phyloP scores from a whole-genome alignment of 2,329 filamentous ascomycete genomes.

The Fusarium hainanense region DNA sequence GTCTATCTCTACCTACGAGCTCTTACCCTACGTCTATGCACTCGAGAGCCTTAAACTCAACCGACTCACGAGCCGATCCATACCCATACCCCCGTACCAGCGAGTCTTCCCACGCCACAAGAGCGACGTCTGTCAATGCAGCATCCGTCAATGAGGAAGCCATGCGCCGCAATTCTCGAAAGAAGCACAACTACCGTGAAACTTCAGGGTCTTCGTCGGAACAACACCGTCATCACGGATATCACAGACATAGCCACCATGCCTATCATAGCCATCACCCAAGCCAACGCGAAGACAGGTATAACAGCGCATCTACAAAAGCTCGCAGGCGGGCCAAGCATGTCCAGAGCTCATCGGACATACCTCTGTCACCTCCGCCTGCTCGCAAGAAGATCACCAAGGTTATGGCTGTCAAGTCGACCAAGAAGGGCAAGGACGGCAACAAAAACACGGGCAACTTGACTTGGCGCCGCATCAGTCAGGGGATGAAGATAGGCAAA shows the following conservation, averaged over 20 bases:
- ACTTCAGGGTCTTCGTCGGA: slow-evolving; percentile 6
- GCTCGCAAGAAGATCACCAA: slow-evolving; percentile 8
- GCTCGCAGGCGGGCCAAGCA: not conserved
- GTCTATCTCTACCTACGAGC: not conserved
- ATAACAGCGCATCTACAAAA: not conserved
- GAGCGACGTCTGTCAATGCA: slow-evolving; percentile 4
- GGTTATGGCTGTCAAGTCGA: slow-evolving; percentile 17
- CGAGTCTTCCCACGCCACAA: slow-evolving; percentile 26
- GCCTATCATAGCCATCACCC: slow-evolving; percentile 6
- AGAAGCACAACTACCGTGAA: not conserved
- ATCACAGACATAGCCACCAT: slow-evolving; percentile 8
- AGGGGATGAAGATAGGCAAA: slow-evolving; percentile 13
- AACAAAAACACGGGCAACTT: not conserved
- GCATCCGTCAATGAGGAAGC: slow-evolving; percentile 24
- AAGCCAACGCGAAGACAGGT: not conserved
- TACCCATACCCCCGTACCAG: slow-evolving; percentile 8
- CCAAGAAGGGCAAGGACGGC: not conserved
- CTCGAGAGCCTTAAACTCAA: slow-evolving; percentile 7
- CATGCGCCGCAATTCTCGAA: not conserved
- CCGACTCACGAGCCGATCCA: slow-evolving; percentile 6
- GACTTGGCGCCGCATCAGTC: slow-evolving; percentile 18
- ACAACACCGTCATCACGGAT: not conserved
- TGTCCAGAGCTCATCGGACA: not conserved
- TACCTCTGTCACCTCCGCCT: not conserved
- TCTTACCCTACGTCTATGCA: slow-evolving; percentile 1